Evolutionary conservation across 2,329 filamentous ascomycete species (phyloP).

Genomic region (Cordyceps sp.): DNA sequence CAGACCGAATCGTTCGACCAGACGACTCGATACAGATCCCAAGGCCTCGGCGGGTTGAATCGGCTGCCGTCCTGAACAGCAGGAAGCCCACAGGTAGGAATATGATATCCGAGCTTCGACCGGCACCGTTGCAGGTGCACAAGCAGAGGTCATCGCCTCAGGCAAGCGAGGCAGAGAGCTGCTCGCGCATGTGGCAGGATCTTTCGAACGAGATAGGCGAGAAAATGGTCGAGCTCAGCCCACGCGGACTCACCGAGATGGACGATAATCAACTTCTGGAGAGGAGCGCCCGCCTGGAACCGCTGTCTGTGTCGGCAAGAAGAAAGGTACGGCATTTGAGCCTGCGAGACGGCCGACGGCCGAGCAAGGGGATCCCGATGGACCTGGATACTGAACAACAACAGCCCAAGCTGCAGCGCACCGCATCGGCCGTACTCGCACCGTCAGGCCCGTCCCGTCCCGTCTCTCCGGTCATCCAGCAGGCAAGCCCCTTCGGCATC

Average conservation of each 20-base stretch:
- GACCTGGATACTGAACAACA: background rate
- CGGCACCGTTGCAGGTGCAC: slow-evolving; percentile 9
- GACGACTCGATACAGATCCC: no score
- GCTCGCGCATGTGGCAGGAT: slow-evolving; percentile 4
- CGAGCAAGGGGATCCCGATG: background rate
- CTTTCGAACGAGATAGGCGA: slow-evolving; percentile 2
- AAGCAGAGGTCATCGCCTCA: background rate
- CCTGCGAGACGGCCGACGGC: background rate
- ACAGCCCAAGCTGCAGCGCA: background rate
- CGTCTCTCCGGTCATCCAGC: no score
- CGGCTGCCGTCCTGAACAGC: no score
- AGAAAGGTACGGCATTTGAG: slow-evolving; percentile 1
- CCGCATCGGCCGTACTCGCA: background rate
- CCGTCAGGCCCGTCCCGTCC: background rate
- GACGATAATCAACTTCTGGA: background rate
- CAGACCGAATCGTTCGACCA: no score
- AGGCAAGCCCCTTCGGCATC: background rate
- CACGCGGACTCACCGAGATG: background rate
- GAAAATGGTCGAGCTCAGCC: slow-evolving; percentile 1
- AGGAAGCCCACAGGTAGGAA: no score
- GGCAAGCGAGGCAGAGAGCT: slow-evolving; percentile 3
- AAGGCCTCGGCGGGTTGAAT: no score
- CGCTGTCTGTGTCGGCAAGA: background rate
- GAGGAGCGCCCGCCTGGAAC: background rate
- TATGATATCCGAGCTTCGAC: slow-evolving; percentile 8